Evolutionary conservation across 371 early-diverging fungal genomes (phyloP), one percentile per base, ranked within the genome.

Genomic region (Parasitella parasitica): DNA sequence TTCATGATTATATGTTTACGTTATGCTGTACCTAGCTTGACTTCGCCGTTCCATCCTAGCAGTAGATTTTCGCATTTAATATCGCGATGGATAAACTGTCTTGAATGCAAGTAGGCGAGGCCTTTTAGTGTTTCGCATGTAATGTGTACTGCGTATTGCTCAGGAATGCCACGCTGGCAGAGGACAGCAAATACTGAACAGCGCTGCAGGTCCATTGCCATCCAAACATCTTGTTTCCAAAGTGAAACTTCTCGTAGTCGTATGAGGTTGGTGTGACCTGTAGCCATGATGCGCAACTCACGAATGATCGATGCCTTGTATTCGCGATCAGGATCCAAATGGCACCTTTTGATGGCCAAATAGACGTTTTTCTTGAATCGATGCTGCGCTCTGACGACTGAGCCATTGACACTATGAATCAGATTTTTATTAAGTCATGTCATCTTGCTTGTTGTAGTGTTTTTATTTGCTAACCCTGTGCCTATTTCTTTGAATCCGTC

Each of bases 61-160:
- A 99, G 80, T 46, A 99, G 70, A 70, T 99, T 99, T 72, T 99
- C 99, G 50, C 95, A 95, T 76, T 97, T 96, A 59, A 96, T 89
- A 66, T 94, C 94, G 27, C 99, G 83, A 72, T 99, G 99, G 66
- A 99, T 99, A 22, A 98, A 95, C 50, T 94, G 86, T 67, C 95
- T 95, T 26, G 80, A 74, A 69, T 99, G 99, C 30, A 99, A 82
- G 70, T 97, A 99, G 13, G 77, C 64, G 1, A 99, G 83, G 1
- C 97, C 99, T 18, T 85, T 86, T 16, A 81, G 56, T 22, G 72
- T 67, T 51, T 78, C 81, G 37, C 78, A 71, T 7, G 77, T 68
- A 28, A 81, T 78, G 48, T 73, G 63, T 38, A 81, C 69, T 3
- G 78, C 59, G 35, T 70, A 78, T 32, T 81, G 70, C 61, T 81